These are phyloP conservation scores for Meyerozyma sp. DNA, from an alignment of 1,139 yeast species.

Conservation along the genomic window DNA sequence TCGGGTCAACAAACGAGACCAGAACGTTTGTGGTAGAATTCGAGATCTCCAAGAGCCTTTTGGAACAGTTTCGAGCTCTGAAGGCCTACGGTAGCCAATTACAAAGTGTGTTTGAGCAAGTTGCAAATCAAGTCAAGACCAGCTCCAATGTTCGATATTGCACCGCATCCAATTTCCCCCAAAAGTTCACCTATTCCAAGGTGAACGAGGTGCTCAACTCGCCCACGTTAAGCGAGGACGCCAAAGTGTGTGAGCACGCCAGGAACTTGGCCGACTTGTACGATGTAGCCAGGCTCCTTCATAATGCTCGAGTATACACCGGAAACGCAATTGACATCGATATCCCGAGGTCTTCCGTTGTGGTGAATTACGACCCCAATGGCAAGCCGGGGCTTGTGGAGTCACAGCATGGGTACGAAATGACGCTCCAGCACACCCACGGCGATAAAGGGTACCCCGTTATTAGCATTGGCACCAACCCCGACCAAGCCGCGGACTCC, in stretches of 20 bases:
- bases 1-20: slow-evolving; percentile 32
- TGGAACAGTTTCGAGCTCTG: slow-evolving; percentile 19
- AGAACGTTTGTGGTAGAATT: slow-evolving; percentile 48
- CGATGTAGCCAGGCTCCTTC: slow-evolving; percentile 23
- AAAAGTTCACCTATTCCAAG: slow-evolving; percentile 30
- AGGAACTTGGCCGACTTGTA: slow-evolving; percentile 24
- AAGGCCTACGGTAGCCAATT: slow-evolving; percentile 7
- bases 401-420: slow-evolving; percentile 13
- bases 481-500: slow-evolving; percentile 16
- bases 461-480: slow-evolving; percentile 9
- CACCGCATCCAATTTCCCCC: slow-evolving; percentile 26
- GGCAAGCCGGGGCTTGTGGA: slow-evolving; percentile 5
- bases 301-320: slow-evolving; percentile 15
- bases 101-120: slow-evolving; percentile 11
- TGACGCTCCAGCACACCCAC: slow-evolving; percentile 7
- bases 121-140: slow-evolving; percentile 10
- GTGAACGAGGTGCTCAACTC: slow-evolving; percentile 28
- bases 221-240: slow-evolving; percentile 6
- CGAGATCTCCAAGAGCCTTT: slow-evolving; percentile 17
- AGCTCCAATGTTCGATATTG: slow-evolving; percentile 17
- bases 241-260: slow-evolving; percentile 13
- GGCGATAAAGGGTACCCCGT: slow-evolving; percentile 8
- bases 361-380: slow-evolving; percentile 7
- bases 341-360: slow-evolving; percentile 11
- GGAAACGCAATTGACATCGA: slow-evolving; percentile 18